Conservation (phyloP, 2,329 filamentous ascomycete species). For the Xylaria sp. region DNA sequence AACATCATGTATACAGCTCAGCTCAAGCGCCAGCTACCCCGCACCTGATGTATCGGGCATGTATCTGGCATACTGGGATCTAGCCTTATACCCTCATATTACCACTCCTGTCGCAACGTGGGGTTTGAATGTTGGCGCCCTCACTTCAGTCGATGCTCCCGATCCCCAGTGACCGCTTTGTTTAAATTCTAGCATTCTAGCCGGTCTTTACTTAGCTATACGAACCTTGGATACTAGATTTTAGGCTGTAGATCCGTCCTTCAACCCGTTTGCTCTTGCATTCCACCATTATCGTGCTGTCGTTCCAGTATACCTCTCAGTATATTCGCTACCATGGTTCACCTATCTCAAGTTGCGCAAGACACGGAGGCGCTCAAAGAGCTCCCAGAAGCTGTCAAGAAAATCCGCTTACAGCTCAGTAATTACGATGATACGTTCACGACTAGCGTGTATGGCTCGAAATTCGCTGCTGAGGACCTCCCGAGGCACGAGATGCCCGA, state of each 20-base stretch:
- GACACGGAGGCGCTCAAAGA: slow-evolving; percentile 42
- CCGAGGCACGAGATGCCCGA: slow-evolving; percentile 90
- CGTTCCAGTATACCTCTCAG: not conserved
- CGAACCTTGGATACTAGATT: slow-evolving; percentile 3
- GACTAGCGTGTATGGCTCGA: slow-evolving; percentile 87
- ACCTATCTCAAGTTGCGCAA: slow-evolving; percentile 58
- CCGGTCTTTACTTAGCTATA: slow-evolving; percentile 14
- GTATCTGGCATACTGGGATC: slow-evolving; percentile 21
- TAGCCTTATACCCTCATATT: slow-evolving; percentile 15
- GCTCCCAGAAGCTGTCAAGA: slow-evolving; percentile 54
- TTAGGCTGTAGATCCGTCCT: slow-evolving; percentile 8
- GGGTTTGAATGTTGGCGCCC: slow-evolving; percentile 21
- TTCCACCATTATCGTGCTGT: not conserved
- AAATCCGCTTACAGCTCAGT: slow-evolving; percentile 60
- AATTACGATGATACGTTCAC: slow-evolving; percentile 70
- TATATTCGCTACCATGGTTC: slow-evolving; percentile 59
- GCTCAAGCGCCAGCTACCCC: slow-evolving; percentile 29
- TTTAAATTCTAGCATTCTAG: slow-evolving; percentile 7
- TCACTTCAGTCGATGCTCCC: slow-evolving; percentile 16
- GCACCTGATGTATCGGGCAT: slow-evolving; percentile 24
- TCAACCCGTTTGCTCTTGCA: not conserved
- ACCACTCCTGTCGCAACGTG: slow-evolving; percentile 25
- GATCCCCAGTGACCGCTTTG: slow-evolving; percentile 11
- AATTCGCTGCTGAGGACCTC: slow-evolving; percentile 82
- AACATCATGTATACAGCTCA: slow-evolving; percentile 22